These are phyloP conservation scores for Incumbomyces lentus DNA, from an alignment of 2,329 filamentous ascomycete genomes.

Conservation along the genomic window DNA sequence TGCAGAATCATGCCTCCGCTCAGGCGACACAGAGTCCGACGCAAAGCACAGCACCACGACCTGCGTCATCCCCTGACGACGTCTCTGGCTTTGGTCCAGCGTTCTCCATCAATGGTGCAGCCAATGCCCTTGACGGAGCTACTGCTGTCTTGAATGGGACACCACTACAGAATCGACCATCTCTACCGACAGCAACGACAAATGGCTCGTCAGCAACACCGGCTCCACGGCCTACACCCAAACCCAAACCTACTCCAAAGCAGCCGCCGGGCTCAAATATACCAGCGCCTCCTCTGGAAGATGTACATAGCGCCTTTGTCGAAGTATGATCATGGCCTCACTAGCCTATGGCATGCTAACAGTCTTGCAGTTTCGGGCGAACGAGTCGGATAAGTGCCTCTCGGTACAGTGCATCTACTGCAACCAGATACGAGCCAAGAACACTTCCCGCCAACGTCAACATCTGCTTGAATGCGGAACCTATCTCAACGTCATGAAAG, in stretches of 20 bases:
- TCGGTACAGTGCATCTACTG: constrained; percentile 43
- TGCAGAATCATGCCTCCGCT: constrained; percentile 32
- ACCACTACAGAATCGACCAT: constrained; percentile 28
- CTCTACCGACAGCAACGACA: constrained; percentile 26
- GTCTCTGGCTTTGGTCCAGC: constrained; percentile 34
- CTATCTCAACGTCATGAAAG: constrained; percentile 43
- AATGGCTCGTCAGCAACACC: constrained; percentile 11
- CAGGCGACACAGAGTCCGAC: constrained; percentile 17
- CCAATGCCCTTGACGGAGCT: constrained; percentile 5
- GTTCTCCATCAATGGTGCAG: constrained; percentile 6
- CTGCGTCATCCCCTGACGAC: constrained; percentile 28
- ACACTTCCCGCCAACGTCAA: constrained; percentile 40
- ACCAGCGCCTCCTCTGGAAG: constrained; percentile 38
- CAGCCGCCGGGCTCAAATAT: constrained; percentile 26
- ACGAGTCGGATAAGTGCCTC: constrained; percentile 30
- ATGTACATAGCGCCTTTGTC: constrained; percentile 40
- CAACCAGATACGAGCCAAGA: constrained; percentile 41
- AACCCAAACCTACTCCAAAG: constrained; percentile 17
- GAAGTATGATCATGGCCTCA: constrained; percentile 19
- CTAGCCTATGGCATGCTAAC: neutral
- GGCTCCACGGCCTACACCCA: constrained; percentile 12
- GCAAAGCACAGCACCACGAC: constrained; percentile 26
- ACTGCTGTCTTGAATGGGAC: constrained; percentile 7
- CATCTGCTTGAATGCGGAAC: constrained; percentile 40
- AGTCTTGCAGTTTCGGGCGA: constrained; percentile 12